phyloP scores from a whole-genome alignment of 2,329 filamentous ascomycete species.

The Sporothrix globosa region DNA sequence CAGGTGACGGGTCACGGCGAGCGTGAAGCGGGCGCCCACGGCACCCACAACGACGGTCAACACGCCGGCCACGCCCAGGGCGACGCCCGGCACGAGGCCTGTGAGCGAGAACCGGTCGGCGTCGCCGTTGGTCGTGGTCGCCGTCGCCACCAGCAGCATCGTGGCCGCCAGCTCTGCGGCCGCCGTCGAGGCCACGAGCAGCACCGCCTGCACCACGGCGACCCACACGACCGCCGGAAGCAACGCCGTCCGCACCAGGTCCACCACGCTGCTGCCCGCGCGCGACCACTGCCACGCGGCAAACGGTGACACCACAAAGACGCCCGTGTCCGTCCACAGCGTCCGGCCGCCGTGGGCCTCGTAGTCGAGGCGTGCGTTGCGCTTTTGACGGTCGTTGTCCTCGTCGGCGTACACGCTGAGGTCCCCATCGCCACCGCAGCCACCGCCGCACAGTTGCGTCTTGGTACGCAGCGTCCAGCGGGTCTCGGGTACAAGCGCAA shows the following conservation, averaged over 20 bases:
- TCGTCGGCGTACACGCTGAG: slow-evolving; percentile 38
- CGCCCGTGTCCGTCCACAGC: slow-evolving; percentile 42
- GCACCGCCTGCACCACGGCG: slow-evolving; percentile 41
- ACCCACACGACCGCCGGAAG: slow-evolving; percentile 45
- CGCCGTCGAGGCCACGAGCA: slow-evolving; percentile 40
- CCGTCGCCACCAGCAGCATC: slow-evolving; percentile 33
- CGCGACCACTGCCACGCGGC: slow-evolving; percentile 39
- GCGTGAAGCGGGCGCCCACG: slow-evolving; percentile 41
- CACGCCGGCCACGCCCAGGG: slow-evolving; percentile 29
- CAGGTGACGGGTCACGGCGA: slow-evolving; percentile 39
- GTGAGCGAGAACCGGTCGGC: slow-evolving; percentile 33
- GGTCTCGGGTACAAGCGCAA: slow-evolving; percentile 45
- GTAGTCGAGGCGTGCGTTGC: slow-evolving; percentile 23
- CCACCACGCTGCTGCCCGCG: slow-evolving; percentile 38
- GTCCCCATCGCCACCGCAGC: background rate
- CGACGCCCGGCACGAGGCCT: slow-evolving; percentile 39
- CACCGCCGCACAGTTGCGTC: slow-evolving; percentile 38
- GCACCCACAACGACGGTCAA: slow-evolving; percentile 39
- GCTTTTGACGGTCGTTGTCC: slow-evolving; percentile 27
- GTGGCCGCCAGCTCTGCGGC: slow-evolving; percentile 42
- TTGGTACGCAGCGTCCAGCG: slow-evolving; percentile 41
- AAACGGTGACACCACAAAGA: slow-evolving; percentile 35
- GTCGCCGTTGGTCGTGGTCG: background rate
- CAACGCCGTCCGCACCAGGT: slow-evolving; percentile 42
- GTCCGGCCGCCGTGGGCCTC: slow-evolving; percentile 39